Percentiles rank a stretch among this genome's conserved stretches.
Conservation (phyloP, 257 asterid genomes). For the Solanum bulbocastanum region DNA sequence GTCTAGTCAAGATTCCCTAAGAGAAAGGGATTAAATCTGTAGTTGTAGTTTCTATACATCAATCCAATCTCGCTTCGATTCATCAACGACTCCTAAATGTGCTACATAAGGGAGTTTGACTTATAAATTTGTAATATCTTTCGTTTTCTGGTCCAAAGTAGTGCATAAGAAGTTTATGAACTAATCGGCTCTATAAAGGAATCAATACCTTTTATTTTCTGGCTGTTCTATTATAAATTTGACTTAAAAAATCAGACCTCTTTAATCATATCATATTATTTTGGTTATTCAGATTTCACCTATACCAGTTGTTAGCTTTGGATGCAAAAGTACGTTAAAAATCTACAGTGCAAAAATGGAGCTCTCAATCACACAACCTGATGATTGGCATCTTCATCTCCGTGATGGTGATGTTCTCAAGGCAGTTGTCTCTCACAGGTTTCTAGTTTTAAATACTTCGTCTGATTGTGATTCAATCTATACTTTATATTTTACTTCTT, state of each 20-base stretch:
- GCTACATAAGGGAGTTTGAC: background rate
- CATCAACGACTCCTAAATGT: background rate
- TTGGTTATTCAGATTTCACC: slow-evolving; percentile 26
- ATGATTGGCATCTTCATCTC: slow-evolving; percentile 99
- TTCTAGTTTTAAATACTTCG: background rate
- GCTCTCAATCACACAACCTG: slow-evolving; percentile 74
- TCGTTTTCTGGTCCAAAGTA: background rate
- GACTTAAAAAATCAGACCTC: background rate
- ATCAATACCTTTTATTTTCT: background rate
- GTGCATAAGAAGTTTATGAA: background rate
- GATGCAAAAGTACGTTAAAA: slow-evolving; percentile 20
- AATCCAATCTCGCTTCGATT: no score
- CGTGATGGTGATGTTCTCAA: slow-evolving; percentile 92
- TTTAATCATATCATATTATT: background rate
- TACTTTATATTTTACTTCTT: background rate
- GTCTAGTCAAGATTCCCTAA: no score
- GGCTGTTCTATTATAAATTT: background rate
- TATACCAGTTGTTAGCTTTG: slow-evolving; percentile 10
- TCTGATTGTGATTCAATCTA: background rate
- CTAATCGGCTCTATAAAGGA: background rate
- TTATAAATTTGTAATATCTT: no score
- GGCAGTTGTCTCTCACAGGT: slow-evolving; percentile 80
- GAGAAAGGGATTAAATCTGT: no score
- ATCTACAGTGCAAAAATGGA: slow-evolving; percentile 39
- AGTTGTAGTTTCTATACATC: no score